Evolutionary conservation across 805 yeast genomes (phyloP), one percentile per base, ranked within the genome.

Genomic region (Metschnikowia amazonensis): DNA sequence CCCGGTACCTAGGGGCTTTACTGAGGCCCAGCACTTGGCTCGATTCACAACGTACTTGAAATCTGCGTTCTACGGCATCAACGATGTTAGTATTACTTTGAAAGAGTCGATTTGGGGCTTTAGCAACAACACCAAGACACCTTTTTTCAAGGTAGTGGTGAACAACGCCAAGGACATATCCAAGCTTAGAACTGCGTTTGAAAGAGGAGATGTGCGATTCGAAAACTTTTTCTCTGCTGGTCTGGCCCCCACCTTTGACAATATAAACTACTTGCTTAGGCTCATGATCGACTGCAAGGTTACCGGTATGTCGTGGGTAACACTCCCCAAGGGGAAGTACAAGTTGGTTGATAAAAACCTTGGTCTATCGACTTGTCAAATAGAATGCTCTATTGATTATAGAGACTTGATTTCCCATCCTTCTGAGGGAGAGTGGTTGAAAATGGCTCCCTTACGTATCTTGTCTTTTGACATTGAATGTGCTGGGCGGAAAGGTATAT

Each of bases 401-500:
- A 67, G 67, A 25, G 83, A 88, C 52, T 63, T 94, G 42, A 62
- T 87, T 0, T 75, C 96, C 1, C 98, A 89, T 62, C 76, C 89
- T 1, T 77, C 97, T 0, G 98, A 92, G 60, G 97, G 96, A 4
- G 89, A 90, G 49, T 95, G 95, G 90, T 77, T 89, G 29, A 84
- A 82, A 53, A 84, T 86, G 69, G 98, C 99, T 1, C 99, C 99
- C 0, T 73, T 94, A 48, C 83, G 99, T 59, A 82, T 94, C 40
- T 71, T 94, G 54, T 89, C 97, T 9, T 92, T 94, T 64, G 99
- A 94, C 74, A 94, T 94, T 50, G 99, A 94, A 66, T 94, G 99
- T 76, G 94, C 99, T 3, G 99, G 99, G 36, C 80, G 99, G 66
- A 86, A 88, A 53, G 99, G 99, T 44, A 78, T 94, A 10, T 94